Percentiles rank a stretch among this genome's conserved stretches.
phyloP scores from a whole-genome alignment of 495 filamentous ascomycete genomes.

The Venustampulla echinocandica region DNA sequence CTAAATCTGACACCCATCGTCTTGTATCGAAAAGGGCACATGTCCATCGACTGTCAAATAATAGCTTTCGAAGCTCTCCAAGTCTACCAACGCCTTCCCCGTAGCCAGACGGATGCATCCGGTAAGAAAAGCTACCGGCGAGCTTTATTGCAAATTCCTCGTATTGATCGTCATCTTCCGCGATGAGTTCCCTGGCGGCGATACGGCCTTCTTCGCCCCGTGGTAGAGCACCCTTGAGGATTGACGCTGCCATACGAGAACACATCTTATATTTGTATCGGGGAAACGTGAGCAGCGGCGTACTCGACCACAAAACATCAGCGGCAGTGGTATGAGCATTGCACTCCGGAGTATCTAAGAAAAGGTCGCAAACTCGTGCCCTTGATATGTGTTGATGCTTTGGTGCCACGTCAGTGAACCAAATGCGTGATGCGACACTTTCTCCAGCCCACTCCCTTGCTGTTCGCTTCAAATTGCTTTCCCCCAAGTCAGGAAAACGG shows the following conservation, averaged over 20 bases:
- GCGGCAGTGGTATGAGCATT: conserved; percentile 98
- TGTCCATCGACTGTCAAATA: conserved; percentile 74
- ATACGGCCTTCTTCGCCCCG: conserved; percentile 52
- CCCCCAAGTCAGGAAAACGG: conserved; percentile 90
- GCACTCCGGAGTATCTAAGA: conserved; percentile 96
- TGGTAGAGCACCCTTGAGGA: conserved; percentile 81
- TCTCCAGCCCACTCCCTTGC: conserved; percentile 77
- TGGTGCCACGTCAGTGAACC: conserved; percentile 90
- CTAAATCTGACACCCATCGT: conserved; percentile 87
- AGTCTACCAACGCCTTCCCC: conserved; percentile 59
- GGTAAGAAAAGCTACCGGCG: conserved; percentile 59
- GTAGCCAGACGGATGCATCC: conserved; percentile 30
- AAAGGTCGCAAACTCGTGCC: conserved; percentile 85
- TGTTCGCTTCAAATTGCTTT: conserved; percentile 71
- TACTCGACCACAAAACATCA: conserved; percentile 92
- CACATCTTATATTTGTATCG: conserved; percentile 98
- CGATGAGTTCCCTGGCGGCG: conserved; percentile 70
- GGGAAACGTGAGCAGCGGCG: conserved; percentile 88
- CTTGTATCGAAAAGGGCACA: conserved; percentile 86
- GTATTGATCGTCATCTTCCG: conserved; percentile 67
- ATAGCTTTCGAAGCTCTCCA: conserved; percentile 63
- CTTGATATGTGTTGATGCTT: conserved; percentile 92
- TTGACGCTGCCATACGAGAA: conserved; percentile 92
- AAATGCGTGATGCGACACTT: conserved; percentile 80
- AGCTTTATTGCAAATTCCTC: conserved; percentile 71